Conservation (phyloP, 2,329 filamentous ascomycete genomes). For the Fusarium nodosum region DNA sequence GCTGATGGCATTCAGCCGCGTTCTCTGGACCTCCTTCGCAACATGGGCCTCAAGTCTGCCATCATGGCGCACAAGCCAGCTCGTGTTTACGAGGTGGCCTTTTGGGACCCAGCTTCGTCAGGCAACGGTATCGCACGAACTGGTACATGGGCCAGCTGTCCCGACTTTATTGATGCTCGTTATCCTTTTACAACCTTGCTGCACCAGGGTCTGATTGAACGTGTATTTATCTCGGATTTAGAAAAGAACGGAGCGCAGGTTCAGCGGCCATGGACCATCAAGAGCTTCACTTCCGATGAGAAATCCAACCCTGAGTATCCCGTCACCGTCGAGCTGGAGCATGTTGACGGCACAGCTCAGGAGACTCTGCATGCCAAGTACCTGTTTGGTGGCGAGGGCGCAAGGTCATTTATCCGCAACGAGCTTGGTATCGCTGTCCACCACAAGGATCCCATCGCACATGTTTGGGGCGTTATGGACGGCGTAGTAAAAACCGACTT, state of each 20-base stretch:
- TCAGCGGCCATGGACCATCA: constrained; percentile 75
- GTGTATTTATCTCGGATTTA: constrained; percentile 76
- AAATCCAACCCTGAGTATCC: constrained; percentile 75
- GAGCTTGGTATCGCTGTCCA: constrained; percentile 78
- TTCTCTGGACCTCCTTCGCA: constrained; percentile 86
- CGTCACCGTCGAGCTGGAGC: constrained; percentile 81
- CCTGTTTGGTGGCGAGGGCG: constrained; percentile 78
- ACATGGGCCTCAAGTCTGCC: constrained; percentile 88
- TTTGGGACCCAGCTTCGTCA: constrained; percentile 75
- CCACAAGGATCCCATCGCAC: constrained; percentile 76
- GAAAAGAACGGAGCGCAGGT: constrained; percentile 71
- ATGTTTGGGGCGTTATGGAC: constrained; percentile 84
- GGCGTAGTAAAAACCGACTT: constrained; percentile 80
- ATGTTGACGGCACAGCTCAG: constrained; percentile 77
- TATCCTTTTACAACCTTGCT: constrained; percentile 79
- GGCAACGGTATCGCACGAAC: constrained; percentile 73
- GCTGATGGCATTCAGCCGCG: constrained; percentile 94
- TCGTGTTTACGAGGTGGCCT: constrained; percentile 83
- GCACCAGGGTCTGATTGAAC: constrained; percentile 79
- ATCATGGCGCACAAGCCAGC: constrained; percentile 92
- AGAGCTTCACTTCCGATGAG: constrained; percentile 71
- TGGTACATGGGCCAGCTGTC: constrained; percentile 87
- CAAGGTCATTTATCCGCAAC: constrained; percentile 74
- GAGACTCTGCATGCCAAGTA: constrained; percentile 80
- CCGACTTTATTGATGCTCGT: constrained; percentile 81